Percentiles rank a stretch among this genome's conserved stretches.
These are phyloP conservation scores for Fusarium praegraminearum DNA, from an alignment of 2,329 filamentous ascomycete species.

Conservation along the genomic window DNA sequence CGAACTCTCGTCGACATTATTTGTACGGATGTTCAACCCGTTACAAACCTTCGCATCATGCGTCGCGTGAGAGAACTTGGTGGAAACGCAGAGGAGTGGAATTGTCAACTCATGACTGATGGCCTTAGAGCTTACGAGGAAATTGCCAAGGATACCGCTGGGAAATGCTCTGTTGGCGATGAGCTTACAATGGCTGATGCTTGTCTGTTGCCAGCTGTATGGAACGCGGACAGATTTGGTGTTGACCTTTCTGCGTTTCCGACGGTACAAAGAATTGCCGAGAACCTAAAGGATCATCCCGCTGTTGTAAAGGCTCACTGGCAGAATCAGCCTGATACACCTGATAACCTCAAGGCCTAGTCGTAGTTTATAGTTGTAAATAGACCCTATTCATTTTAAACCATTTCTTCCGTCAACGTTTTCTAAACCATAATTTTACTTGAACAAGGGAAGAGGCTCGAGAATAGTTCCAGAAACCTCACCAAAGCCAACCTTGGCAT, in stretches of 20 bases:
- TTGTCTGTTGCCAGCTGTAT: constrained; percentile 68
- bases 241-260: constrained; percentile 65
- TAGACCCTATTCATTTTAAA: not conserved
- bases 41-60: constrained; percentile 68
- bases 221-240: constrained; percentile 66
- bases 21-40: constrained; percentile 68
- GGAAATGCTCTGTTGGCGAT: constrained; percentile 68
- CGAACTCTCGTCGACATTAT: constrained; percentile 68
- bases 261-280: constrained; percentile 59
- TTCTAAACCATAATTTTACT: not conserved
- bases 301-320: constrained; percentile 67
- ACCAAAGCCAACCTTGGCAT: constrained; percentile 80
- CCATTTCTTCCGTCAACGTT: not conserved
- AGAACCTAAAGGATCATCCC: constrained; percentile 60
- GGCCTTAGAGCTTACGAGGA: constrained; percentile 70
- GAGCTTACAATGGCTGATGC: constrained; percentile 68
- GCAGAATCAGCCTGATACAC: constrained; percentile 64
- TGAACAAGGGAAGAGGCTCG: constrained; percentile 50
- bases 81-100: constrained; percentile 62
- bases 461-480: constrained; percentile 74
- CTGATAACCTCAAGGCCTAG: constrained; percentile 48
- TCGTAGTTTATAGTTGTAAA: not conserved
- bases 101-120: constrained; percentile 61
- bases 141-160: constrained; percentile 54
- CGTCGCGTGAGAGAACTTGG: constrained; percentile 60